These are phyloP conservation scores for Cladobotryum protrusum DNA, from an alignment of 2,329 filamentous ascomycete genomes.

Conservation along the genomic window DNA sequence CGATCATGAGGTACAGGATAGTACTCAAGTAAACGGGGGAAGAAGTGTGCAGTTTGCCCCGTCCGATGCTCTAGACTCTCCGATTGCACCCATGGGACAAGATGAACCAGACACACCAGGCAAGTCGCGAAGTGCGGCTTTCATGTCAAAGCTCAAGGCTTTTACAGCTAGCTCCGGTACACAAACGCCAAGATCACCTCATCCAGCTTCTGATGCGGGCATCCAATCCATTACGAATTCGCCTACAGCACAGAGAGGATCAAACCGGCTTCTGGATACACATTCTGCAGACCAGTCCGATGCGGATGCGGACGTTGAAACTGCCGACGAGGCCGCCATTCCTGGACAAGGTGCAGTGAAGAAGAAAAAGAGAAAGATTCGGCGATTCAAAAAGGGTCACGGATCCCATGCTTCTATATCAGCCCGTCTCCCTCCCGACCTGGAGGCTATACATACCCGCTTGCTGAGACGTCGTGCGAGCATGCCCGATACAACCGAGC, in stretches of 20 bases:
- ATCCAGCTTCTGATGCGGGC: conserved; percentile 27
- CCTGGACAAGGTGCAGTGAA: conserved; percentile 34
- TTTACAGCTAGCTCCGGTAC: conserved; percentile 51
- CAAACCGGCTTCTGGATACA: conserved; percentile 47
- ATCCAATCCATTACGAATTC: conserved; percentile 40
- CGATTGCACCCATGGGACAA: conserved; percentile 50
- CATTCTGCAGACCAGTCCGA: conserved; percentile 44
- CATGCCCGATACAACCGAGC: conserved; percentile 54
- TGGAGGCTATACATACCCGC: conserved; percentile 37
- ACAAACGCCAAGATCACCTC: conserved; percentile 40
- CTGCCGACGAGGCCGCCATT: conserved; percentile 65
- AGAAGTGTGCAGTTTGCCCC: conserved; percentile 73
- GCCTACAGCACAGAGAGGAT: conserved; percentile 38
- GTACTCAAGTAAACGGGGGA: conserved; percentile 13
- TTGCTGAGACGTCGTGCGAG: conserved; percentile 60
- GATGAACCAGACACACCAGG: conserved; percentile 56
- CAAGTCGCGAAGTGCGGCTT: conserved; percentile 56
- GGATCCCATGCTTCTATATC: conserved; percentile 63
- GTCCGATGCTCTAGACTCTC: conserved; percentile 43
- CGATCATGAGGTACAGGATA: conserved; percentile 2
- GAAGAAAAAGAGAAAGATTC: conserved; percentile 58
- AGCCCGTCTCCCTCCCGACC: conserved; percentile 37
- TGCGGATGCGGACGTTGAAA: conserved; percentile 68
- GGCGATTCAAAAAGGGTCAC: conserved; percentile 47
- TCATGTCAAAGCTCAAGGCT: conserved; percentile 75